Percentiles rank a stretch among this genome's conserved stretches.
Evolutionary conservation across 805 yeast genomes (phyloP).

Genomic region (Saturnispora galanensis): DNA sequence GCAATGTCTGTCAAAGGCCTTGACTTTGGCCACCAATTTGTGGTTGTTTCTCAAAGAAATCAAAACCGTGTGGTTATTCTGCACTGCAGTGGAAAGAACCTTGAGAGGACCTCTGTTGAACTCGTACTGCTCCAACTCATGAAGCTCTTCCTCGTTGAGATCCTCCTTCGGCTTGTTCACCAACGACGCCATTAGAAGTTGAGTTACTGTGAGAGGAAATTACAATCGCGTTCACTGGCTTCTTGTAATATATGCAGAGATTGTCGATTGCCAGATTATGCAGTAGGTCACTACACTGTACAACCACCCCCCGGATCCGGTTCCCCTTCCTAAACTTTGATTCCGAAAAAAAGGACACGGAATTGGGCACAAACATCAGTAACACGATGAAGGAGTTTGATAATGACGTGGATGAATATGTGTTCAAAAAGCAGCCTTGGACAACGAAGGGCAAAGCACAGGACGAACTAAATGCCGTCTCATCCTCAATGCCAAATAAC

Average conservation of each 20-base stretch:
- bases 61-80: constrained; percentile 54
- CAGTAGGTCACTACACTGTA: not conserved
- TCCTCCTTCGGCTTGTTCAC: constrained; percentile 70
- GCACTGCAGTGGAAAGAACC: constrained; percentile 73
- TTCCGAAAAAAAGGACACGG: constrained; percentile 5
- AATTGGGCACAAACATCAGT: constrained; percentile 7
- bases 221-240: not conserved
- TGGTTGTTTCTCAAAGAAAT: constrained; percentile 90
- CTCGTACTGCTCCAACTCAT: constrained; percentile 80
- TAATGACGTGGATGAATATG: constrained; percentile 6
- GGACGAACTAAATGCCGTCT: not conserved
- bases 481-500: not conserved
- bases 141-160: constrained; percentile 68
- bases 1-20: constrained; percentile 93
- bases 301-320: not conserved
- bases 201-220: not conserved
- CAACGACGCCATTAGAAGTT: constrained; percentile 41
- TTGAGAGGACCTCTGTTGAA: constrained; percentile 87
- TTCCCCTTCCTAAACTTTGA: constrained; percentile 7
- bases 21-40: constrained; percentile 79
- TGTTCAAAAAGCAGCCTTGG: constrained; percentile 3
- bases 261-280: not conserved
- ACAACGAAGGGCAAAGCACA: not conserved
- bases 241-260: not conserved
- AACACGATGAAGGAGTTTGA: constrained; percentile 8